Conservation (phyloP, 2,329 filamentous ascomycete genomes). For the Colletotrichum sp. region DNA sequence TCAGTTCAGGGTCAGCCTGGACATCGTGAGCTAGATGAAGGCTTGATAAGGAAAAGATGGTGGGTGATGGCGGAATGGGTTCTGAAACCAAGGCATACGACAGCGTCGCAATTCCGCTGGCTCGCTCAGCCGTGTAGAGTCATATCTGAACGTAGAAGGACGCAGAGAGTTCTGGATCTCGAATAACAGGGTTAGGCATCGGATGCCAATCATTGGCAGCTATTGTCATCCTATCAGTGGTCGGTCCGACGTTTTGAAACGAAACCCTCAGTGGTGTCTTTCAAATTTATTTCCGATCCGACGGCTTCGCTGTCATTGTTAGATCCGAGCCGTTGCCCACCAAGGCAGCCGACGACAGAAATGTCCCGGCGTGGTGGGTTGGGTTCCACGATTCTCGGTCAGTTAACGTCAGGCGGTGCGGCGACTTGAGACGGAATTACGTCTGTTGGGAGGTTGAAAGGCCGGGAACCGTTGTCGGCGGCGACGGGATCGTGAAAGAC, state of each 20-base stretch:
- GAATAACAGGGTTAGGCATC: background rate
- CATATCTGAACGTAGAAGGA: background rate
- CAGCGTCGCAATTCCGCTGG: background rate
- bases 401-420: background rate
- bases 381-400: background rate
- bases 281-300: background rate
- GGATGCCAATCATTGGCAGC: background rate
- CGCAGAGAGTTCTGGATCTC: background rate
- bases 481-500: background rate
- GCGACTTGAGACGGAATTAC: conserved; percentile 1
- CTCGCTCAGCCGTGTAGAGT: background rate
- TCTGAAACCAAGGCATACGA: background rate
- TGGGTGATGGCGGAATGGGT: background rate
- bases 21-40: background rate
- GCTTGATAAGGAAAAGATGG: background rate
- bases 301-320: background rate
- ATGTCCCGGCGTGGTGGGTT: background rate
- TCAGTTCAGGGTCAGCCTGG: background rate
- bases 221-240: background rate
- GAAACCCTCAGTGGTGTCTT: background rate
- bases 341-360: background rate
- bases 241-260: background rate
- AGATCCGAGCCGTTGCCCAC: background rate
- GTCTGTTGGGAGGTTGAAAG: background rate
- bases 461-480: background rate